phyloP scores from a whole-genome alignment of 139 green algal genomes.

The Medakamo hakoo region DNA sequence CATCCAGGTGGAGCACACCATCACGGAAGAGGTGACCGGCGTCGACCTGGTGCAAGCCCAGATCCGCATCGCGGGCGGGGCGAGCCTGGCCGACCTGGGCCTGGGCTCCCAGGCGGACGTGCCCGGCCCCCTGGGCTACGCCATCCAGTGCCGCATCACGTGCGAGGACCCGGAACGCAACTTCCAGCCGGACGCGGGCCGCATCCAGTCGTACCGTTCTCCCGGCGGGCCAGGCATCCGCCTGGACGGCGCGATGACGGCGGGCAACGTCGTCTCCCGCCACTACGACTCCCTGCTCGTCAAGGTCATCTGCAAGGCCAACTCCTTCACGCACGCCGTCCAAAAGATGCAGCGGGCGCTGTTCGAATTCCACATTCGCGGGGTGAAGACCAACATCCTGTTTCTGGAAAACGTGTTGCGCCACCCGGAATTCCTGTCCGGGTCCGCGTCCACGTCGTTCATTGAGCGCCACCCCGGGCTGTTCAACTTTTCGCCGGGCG shows the following conservation, averaged over 20 bases:
- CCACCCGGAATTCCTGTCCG: constrained; percentile 67
- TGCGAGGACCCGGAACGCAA: constrained; percentile 77
- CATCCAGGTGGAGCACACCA: constrained; percentile 93
- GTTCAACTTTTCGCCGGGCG: constrained; percentile 30
- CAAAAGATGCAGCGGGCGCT: constrained; percentile 79
- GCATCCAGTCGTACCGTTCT: constrained; percentile 57
- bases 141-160: constrained; percentile 92
- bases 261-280: constrained; percentile 55
- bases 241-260: constrained; percentile 67
- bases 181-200: constrained; percentile 79
- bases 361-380: constrained; percentile 75
- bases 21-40: constrained; percentile 92
- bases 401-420: constrained; percentile 80
- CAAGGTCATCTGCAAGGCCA: constrained; percentile 63
- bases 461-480: constrained; percentile 64
- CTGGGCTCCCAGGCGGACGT: constrained; percentile 44
- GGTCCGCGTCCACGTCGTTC: constrained; percentile 54
- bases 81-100: constrained; percentile 54
- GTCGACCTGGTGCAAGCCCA: constrained; percentile 86
- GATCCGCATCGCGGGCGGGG: constrained; percentile 74
- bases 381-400: constrained; percentile 89
- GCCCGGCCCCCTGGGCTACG: constrained; percentile 48
- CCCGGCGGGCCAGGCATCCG: constrained; percentile 76
- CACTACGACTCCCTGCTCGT: constrained; percentile 84
- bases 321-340: constrained; percentile 51